Conservation (phyloP, 2,329 filamentous ascomycete species). For the Purpureocillium lavendulum region DNA sequence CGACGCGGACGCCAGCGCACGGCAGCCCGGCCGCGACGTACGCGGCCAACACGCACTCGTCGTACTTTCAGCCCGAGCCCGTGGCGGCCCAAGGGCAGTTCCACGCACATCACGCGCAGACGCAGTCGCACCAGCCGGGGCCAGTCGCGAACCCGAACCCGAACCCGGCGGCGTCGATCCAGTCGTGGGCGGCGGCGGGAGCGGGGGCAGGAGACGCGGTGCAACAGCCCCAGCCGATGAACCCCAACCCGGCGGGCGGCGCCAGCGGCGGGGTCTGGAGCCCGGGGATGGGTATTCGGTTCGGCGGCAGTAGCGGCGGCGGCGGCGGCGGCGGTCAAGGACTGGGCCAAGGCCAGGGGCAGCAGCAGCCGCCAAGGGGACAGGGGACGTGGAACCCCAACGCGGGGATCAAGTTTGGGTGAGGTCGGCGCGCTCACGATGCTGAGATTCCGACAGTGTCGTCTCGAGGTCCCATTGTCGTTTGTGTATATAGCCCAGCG, state of each 20-base stretch:
- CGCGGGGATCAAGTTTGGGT: conserved; percentile 49
- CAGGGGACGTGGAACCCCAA: conserved; percentile 50
- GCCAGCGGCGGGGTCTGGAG: conserved; percentile 48
- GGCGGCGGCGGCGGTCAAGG: conserved; percentile 7
- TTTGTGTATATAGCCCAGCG: too few relatives aligned
- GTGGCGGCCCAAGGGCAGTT: conserved; percentile 1
- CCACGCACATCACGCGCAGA: neutral
- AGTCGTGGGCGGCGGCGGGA: conserved; percentile 39
- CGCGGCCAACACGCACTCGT: conserved; percentile 9
- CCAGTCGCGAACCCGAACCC: too few relatives aligned
- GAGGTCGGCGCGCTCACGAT: neutral
- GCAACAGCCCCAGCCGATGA: conserved; percentile 40
- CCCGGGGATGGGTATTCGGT: conserved; percentile 73
- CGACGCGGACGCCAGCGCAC: conserved; percentile 12
- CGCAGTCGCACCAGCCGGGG: conserved; percentile 13
- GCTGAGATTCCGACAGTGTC: too few relatives aligned
- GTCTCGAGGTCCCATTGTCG: too few relatives aligned
- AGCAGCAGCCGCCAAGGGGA: conserved; percentile 12
- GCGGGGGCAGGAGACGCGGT: conserved; percentile 37
- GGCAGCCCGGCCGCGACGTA: conserved; percentile 5
- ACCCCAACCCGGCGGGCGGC: conserved; percentile 26
- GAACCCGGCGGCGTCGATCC: conserved; percentile 37
- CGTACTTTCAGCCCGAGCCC: conserved; percentile 8
- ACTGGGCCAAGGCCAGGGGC: conserved; percentile 16
- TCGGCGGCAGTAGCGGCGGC: conserved; percentile 38